Percentiles rank a stretch among this genome's conserved stretches.
Evolutionary conservation across 1,284 basidiomycete species (phyloP).

Genomic region (Ustilago crameri): DNA sequence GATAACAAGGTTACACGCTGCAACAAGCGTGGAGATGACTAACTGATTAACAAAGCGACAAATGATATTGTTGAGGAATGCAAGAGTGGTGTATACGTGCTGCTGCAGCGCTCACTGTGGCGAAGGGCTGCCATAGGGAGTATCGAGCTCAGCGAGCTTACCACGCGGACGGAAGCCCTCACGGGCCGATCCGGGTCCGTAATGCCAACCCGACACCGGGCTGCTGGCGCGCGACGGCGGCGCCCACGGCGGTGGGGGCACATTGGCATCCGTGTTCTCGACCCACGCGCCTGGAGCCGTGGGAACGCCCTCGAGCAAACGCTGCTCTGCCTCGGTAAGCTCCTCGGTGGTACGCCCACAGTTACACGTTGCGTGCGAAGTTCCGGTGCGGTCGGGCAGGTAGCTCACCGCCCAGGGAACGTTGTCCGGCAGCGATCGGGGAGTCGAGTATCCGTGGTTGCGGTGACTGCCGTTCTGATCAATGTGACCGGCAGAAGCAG

Average conservation of each 20-base stretch:
- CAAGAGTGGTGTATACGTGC: no score
- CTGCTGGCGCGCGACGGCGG: slow-evolving; percentile 56
- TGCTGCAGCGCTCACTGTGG: no score
- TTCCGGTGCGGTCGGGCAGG: slow-evolving; percentile 59
- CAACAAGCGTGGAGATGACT: no score
- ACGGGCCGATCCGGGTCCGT: slow-evolving; percentile 19
- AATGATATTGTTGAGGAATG: no score
- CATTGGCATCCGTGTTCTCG: slow-evolving; percentile 41
- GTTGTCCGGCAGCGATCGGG: slow-evolving; percentile 57
- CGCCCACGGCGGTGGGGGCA: slow-evolving; percentile 62
- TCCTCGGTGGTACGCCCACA: slow-evolving; percentile 62
- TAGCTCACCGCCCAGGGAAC: slow-evolving; percentile 63
- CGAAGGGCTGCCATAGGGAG: slow-evolving; percentile 37
- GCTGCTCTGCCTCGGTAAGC: slow-evolving; percentile 60
- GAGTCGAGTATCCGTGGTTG: slow-evolving; percentile 45
- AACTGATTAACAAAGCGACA: no score
- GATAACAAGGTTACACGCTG: no score
- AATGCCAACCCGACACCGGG: slow-evolving; percentile 48
- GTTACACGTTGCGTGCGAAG: slow-evolving; percentile 62
- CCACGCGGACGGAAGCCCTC: slow-evolving; percentile 46
- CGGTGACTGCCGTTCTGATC: slow-evolving; percentile 44
- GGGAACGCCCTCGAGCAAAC: slow-evolving; percentile 61
- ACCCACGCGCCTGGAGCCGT: slow-evolving; percentile 64
- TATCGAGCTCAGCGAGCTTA: slow-evolving; percentile 47
- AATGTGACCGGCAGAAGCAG: slow-evolving; percentile 46